These are phyloP conservation scores for Penicillium sp. DNA, from an alignment of 2,329 filamentous ascomycete species.

Conservation along the genomic window DNA sequence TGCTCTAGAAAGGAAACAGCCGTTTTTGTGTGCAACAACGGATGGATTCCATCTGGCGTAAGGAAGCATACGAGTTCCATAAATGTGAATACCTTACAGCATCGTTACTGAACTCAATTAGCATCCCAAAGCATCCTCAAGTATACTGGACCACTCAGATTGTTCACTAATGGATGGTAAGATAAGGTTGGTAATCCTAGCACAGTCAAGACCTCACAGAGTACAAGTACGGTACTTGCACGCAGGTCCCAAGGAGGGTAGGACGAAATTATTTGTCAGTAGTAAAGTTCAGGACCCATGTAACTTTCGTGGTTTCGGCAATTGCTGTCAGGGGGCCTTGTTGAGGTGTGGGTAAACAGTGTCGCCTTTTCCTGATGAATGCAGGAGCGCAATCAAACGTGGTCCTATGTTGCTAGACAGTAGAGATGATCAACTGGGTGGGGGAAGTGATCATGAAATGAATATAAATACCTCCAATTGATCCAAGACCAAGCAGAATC, in stretches of 20 bases:
- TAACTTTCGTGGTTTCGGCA: slow-evolving; percentile 8
- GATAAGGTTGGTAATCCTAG: background rate
- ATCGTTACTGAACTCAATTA: background rate
- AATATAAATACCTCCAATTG: background rate
- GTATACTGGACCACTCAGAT: background rate
- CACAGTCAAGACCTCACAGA: background rate
- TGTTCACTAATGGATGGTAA: background rate
- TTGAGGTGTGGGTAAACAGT: background rate
- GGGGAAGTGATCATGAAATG: background rate
- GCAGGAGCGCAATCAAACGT: background rate
- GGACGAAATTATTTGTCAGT: slow-evolving; percentile 11
- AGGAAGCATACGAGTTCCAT: background rate
- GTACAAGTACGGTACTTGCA: background rate
- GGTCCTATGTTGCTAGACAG: background rate
- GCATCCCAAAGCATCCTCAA: too few species aligned
- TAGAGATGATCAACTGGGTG: background rate
- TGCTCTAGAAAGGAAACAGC: background rate
- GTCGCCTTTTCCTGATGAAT: background rate
- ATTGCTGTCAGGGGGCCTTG: background rate
- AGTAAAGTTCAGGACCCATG: slow-evolving; percentile 9
- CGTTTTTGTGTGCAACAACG: background rate
- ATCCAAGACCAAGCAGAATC: background rate
- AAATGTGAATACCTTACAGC: slow-evolving; percentile 8
- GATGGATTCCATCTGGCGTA: background rate
- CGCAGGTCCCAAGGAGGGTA: slow-evolving; percentile 3